Percentiles rank a stretch among this genome's conserved stretches.
Evolutionary conservation across 2,329 filamentous ascomycete species (phyloP).

Genomic region (Colletotrichum melonis): DNA sequence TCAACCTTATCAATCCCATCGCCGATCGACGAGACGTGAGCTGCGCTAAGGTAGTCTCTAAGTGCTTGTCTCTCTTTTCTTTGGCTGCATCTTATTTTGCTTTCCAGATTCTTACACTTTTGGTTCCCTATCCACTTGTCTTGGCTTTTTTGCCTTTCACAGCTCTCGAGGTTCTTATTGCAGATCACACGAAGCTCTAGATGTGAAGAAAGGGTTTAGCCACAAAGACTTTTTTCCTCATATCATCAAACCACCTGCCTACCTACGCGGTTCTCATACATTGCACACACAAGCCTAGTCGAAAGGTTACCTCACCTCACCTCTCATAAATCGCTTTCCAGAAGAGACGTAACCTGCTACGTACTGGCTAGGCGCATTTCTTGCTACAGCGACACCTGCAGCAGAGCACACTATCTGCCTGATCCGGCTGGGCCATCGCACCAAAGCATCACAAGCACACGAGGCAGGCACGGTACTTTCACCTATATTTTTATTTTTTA

Average conservation of each 20-base stretch:
- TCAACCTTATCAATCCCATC: conserved; percentile 6
- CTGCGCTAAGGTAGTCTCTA: neutral
- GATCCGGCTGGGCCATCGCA: neutral
- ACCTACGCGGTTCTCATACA: neutral
- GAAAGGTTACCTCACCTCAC: neutral
- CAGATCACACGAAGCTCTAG: neutral
- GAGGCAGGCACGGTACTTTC: conserved; percentile 9
- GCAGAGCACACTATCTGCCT: neutral
- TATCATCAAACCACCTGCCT: neutral
- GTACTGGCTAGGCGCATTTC: neutral
- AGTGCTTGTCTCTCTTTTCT: neutral
- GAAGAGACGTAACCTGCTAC: neutral
- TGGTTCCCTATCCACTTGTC: neutral
- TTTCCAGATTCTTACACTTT: neutral
- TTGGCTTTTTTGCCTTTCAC: neutral
- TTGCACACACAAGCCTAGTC: neutral
- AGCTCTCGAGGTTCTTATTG: neutral
- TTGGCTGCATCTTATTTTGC: neutral
- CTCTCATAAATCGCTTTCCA: neutral
- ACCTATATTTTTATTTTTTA: neutral
- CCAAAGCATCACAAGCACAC: neutral
- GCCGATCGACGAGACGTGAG: neutral
- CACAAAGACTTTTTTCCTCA: neutral
- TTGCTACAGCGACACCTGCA: neutral
- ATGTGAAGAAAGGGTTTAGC: neutral